Evolutionary conservation across 2,329 filamentous ascomycete species (phyloP).

Genomic region (Nemania abortiva): DNA sequence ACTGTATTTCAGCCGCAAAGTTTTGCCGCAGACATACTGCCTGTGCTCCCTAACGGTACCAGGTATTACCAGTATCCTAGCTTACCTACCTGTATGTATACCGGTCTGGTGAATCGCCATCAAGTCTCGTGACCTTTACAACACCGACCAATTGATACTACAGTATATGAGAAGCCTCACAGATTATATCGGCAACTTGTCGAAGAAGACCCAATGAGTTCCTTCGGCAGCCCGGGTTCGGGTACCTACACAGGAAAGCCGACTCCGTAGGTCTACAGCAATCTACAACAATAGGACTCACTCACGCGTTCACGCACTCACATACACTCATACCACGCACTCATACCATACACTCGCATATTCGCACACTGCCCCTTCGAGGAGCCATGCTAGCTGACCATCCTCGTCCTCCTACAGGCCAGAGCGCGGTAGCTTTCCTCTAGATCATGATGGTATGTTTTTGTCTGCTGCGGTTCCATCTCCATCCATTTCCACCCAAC

Average conservation of each 20-base stretch:
- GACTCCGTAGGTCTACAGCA: conserved; percentile 44
- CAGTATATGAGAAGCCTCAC: not conserved
- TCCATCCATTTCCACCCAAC: not conserved
- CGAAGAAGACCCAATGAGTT: conserved; percentile 44
- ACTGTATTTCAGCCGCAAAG: conserved; percentile 19
- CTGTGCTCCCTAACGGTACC: no score
- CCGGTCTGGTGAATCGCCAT: not conserved
- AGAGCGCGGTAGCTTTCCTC: conserved; percentile 93
- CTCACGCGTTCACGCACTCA: no score
- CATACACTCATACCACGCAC: not conserved
- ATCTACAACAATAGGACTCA: not conserved
- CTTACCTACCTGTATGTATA: not conserved
- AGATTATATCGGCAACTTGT: not conserved
- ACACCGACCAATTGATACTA: not conserved
- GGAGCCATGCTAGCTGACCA: conserved; percentile 16
- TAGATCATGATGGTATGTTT: conserved; percentile 84
- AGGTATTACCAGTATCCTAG: not conserved
- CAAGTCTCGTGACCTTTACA: not conserved
- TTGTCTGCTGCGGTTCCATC: not conserved
- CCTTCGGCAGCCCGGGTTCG: conserved; percentile 50
- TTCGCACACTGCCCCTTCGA: not conserved
- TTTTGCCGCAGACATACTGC: no score
- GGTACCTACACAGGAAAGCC: conserved; percentile 49
- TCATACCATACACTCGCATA: conserved; percentile 18
- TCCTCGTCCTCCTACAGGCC: conserved; percentile 66